Conservation (phyloP, 2,329 filamentous ascomycete species). For the Graphilbum fragrans region DNA sequence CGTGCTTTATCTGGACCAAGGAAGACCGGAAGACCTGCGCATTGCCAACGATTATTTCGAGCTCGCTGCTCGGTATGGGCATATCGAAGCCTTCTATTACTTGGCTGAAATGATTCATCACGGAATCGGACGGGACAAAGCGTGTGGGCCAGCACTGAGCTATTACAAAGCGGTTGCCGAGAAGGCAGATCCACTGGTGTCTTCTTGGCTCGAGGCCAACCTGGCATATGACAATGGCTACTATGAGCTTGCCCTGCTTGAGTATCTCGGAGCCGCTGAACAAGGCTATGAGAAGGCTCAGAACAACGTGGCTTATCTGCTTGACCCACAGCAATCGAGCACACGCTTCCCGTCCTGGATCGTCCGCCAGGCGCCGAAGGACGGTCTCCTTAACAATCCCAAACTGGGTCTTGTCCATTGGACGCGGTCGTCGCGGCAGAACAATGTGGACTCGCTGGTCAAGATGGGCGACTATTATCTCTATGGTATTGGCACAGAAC, state of each 20-base stretch:
- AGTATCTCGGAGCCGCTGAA: constrained; percentile 79
- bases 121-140: constrained; percentile 67
- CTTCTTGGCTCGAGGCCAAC: constrained; percentile 74
- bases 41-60: constrained; percentile 81
- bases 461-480: constrained; percentile 99
- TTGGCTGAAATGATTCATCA: constrained; percentile 77
- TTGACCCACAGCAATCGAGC: constrained; percentile 60
- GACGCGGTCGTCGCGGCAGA: constrained; percentile 86
- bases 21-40: constrained; percentile 53
- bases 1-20: constrained; percentile 76
- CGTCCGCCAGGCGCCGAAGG: constrained; percentile 11
- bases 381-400: constrained; percentile 35
- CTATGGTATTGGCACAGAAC: constrained; percentile 59
- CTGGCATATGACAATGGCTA: constrained; percentile 70
- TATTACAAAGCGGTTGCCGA: constrained; percentile 78
- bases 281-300: constrained; percentile 86
- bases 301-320: constrained; percentile 77
- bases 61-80: constrained; percentile 66
- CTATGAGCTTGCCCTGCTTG: constrained; percentile 64
- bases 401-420: constrained; percentile 76
- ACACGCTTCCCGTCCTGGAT: constrained; percentile 44
- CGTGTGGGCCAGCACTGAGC: constrained; percentile 62
- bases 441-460: constrained; percentile 85
- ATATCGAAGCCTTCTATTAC: constrained; percentile 86
- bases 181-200: constrained; percentile 59